Conservation (phyloP, 768 basidiomycete species). For the Austroboletus festivus region DNA sequence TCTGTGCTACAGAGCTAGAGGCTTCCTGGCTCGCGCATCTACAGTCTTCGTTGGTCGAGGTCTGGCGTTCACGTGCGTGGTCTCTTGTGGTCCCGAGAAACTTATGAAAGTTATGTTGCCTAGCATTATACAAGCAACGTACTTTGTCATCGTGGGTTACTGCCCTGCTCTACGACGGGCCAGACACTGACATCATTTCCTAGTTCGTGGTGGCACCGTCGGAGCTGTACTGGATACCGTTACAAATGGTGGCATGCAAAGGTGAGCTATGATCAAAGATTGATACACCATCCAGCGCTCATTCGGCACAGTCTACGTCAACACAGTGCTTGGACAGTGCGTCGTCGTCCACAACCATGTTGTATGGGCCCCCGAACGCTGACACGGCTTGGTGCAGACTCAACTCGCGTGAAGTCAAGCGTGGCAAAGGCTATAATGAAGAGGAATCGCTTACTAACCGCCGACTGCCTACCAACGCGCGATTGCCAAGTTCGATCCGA, state of each 20-base stretch:
- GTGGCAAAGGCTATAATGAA: conserved; percentile 24
- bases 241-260: conserved; percentile 29
- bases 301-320: conserved; percentile 33
- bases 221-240: conserved; percentile 22
- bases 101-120: background rate
- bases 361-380: background rate
- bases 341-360: too few relatives aligned
- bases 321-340: conserved; percentile 26
- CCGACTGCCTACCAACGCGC: background rate
- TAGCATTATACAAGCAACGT: conserved; percentile 19
- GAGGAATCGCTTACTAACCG: conserved; percentile 18
- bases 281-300: too few relatives aligned
- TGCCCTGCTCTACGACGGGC: background rate
- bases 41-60: conserved; percentile 18
- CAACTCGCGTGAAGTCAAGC: conserved; percentile 18
- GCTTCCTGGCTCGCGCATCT: background rate
- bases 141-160: conserved; percentile 20
- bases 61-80: conserved; percentile 24
- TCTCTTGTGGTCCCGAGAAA: background rate
- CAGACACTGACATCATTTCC: background rate
- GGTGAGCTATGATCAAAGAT: too few relatives aligned
- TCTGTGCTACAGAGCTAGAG: conserved; percentile 10
- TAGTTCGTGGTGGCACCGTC: conserved; percentile 26
- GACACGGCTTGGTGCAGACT: conserved; percentile 18
- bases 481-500: conserved; percentile 7